phyloP scores from a whole-genome alignment of 352 stramenopile species.

The Phytopythium mirpurense region DNA sequence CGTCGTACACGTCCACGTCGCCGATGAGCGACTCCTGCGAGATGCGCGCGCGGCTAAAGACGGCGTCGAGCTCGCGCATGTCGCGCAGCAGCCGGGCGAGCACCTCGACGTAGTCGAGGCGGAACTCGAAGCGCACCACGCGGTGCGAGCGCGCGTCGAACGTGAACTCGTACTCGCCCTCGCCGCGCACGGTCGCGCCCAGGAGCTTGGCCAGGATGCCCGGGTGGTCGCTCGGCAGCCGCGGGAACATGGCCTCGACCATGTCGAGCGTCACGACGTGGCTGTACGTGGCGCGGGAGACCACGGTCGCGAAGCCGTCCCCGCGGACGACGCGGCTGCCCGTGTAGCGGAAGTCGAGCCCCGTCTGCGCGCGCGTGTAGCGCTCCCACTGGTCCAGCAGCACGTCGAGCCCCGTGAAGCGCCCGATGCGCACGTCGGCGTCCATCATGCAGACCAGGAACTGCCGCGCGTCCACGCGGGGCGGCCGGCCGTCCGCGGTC shows the following conservation, averaged over 20 bases:
- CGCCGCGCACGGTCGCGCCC: constrained; percentile 21
- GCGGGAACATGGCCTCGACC: constrained; percentile 48
- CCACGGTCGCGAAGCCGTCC: constrained; percentile 23
- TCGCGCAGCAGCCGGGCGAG: constrained; percentile 39
- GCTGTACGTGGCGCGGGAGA: constrained; percentile 32
- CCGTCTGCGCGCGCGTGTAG: constrained; percentile 37
- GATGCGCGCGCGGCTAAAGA: constrained; percentile 40
- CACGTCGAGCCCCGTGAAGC: constrained; percentile 31
- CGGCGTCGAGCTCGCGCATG: constrained; percentile 22
- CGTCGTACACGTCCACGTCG: constrained; percentile 25
- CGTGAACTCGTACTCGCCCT: constrained; percentile 33
- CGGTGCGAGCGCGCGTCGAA: constrained; percentile 33
- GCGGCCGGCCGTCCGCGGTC: constrained; percentile 5
- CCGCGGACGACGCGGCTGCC: constrained; percentile 20
- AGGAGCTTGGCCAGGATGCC: constrained; percentile 25
- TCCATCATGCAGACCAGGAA: constrained; percentile 47
- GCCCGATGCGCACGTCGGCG: constrained; percentile 35
- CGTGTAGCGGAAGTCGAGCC: constrained; percentile 31
- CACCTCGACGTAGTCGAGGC: constrained; percentile 31
- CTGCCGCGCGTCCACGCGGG: constrained; percentile 14
- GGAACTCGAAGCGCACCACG: constrained; percentile 39
- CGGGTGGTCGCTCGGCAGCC: constrained; percentile 19
- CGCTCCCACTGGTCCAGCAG: constrained; percentile 45
- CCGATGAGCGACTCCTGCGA: constrained; percentile 50
- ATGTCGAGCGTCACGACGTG: constrained; percentile 35